Conservation (phyloP, 768 basidiomycete species). For the Boletus reticuloceps region DNA sequence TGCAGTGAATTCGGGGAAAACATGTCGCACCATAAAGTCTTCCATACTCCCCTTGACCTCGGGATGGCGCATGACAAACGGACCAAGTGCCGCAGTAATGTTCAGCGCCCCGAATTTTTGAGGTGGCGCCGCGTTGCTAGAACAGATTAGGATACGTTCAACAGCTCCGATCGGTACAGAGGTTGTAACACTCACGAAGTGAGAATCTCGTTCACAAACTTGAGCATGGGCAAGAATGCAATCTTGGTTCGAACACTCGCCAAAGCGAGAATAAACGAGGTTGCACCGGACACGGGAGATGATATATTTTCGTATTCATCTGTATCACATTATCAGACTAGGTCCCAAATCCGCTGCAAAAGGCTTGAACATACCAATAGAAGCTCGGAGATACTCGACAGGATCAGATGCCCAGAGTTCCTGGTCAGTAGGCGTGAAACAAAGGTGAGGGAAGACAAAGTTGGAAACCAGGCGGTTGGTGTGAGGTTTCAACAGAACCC, state of each 20-base stretch:
- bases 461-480: constrained; percentile 71
- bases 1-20: constrained; percentile 68
- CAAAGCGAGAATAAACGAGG: constrained; percentile 75
- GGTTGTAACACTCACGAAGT: constrained; percentile 46
- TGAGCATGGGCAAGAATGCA: constrained; percentile 79
- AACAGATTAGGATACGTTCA: neutral
- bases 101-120: constrained; percentile 85
- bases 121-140: constrained; percentile 49
- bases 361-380: constrained; percentile 53
- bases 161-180: neutral
- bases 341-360: neutral
- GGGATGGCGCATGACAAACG: constrained; percentile 82
- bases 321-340: constrained; percentile 25
- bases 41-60: constrained; percentile 77
- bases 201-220: constrained; percentile 73
- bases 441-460: constrained; percentile 86
- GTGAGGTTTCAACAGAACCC: constrained; percentile 84
- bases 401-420: constrained; percentile 81
- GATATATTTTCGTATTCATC: constrained; percentile 82
- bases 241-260: constrained; percentile 77
- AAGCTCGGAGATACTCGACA: constrained; percentile 74
- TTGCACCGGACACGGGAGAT: constrained; percentile 75
- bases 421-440: constrained; percentile 65
- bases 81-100: constrained; percentile 73
- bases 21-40: constrained; percentile 68